Evolutionary conservation across 106 monocot genomes (phyloP), one percentile per base, ranked within the genome.

Genomic region (Narthecium ossifragum): DNA sequence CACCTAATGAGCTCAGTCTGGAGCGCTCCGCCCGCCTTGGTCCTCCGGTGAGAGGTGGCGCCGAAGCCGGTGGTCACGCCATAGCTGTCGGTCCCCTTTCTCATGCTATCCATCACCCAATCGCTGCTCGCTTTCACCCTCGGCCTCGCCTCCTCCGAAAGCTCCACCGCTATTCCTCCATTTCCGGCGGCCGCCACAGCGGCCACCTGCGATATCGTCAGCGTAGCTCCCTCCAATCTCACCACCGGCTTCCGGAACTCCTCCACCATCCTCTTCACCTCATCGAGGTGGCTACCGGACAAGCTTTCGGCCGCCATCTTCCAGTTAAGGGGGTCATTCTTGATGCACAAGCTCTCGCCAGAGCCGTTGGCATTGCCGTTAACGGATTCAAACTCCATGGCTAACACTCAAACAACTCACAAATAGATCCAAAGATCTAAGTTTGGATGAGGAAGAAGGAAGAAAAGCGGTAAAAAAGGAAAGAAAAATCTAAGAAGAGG

Each of bases 21-120:
- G 1, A 84, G 75, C 26, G 75, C 65, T 18, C 68, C 84, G 0
- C 84, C 78, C 25, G 79, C 60, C 69, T 79, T 79, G 9, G 84
- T 84, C 21, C 84, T 55, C 20, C 84, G 38, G 62, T 84, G 84
- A 29, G 84, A 84, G 4, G 84, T 84, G 20, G 84, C 84, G 8
- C 84, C 85, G 23, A 85, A 85, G n/a, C 85, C 85, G 22, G 85
- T 85, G 26, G 85, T 85, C 15, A 85, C 85, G 3, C 85, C 85
- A 31, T 85, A 85, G 46, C 75, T 75, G 50, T 85, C 85, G 8
- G 75, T 79, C 9, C 85, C 85, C n/a, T 63, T 68, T 8, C 21
- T 37, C 85, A 85, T 71, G 69, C 85, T 79, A 1, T 79, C 72
- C 58, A 71, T 61, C 23, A 85, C 80, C 85, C 85, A 85, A 0